Evolutionary conservation across 768 basidiomycete species (phyloP).

Genomic region (Lactarius pseudohatsudake): DNA sequence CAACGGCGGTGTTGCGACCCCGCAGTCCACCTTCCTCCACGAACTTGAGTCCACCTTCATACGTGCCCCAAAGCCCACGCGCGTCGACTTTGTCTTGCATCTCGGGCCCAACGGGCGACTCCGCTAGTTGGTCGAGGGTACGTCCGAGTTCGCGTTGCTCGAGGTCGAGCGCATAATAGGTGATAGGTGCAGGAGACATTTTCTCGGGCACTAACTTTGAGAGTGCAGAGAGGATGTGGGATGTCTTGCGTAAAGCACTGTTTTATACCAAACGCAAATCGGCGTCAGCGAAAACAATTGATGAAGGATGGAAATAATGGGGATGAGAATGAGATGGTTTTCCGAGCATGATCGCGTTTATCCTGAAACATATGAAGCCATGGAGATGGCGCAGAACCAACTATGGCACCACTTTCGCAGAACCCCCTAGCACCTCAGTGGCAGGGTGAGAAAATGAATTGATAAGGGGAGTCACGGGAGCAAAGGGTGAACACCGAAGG

Average conservation of each 20-base stretch:
- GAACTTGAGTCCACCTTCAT: constrained; percentile 84
- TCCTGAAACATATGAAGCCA: not conserved
- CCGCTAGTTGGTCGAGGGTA: constrained; percentile 65
- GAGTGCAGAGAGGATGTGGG: constrained; percentile 73
- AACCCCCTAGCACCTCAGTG: not conserved
- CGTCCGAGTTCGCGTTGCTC: constrained; percentile 84
- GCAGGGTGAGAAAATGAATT: not conserved
- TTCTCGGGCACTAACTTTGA: constrained; percentile 49
- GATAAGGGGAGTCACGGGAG: not conserved
- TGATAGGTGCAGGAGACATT: constrained; percentile 51
- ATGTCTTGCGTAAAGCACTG: constrained; percentile 88
- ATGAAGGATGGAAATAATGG: not conserved
- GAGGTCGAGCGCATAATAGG: constrained; percentile 92
- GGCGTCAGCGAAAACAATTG: constrained; percentile 7
- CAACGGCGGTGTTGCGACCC: constrained; percentile 28
- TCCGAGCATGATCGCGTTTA: not conserved
- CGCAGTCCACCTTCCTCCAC: constrained; percentile 63
- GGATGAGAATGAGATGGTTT: not conserved
- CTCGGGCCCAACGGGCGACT: constrained; percentile 58
- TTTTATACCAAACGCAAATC: not conserved
- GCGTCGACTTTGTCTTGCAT: constrained; percentile 73
- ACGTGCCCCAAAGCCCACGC: constrained; percentile 89
- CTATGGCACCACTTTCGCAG: not conserved
- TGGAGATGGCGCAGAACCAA: not conserved
- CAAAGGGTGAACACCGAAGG: not conserved